Evolutionary conservation across 495 filamentous ascomycete species (phyloP).

Genomic region (Hypoxylon lienhwacheense): DNA sequence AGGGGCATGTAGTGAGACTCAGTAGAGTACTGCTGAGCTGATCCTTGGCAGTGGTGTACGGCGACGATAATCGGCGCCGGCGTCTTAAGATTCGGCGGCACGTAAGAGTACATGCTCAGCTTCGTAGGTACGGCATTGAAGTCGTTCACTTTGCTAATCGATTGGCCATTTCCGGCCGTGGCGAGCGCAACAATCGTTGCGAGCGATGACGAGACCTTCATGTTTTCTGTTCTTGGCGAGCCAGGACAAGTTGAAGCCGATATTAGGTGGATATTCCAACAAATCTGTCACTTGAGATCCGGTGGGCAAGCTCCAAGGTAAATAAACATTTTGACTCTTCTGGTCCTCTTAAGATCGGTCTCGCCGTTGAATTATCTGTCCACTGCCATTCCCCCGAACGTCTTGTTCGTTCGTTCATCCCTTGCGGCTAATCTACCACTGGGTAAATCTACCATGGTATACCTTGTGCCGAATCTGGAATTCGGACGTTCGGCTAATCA

Average conservation of each 20-base stretch:
- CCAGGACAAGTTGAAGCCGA: not conserved
- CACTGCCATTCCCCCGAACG: constrained; percentile 23
- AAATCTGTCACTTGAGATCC: constrained; percentile 1
- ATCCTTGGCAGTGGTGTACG: constrained; percentile 59
- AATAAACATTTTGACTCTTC: constrained; percentile 15
- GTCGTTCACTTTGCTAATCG: constrained; percentile 41
- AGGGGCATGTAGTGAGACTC: constrained; percentile 48
- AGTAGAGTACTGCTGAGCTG: constrained; percentile 52
- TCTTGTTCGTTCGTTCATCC: constrained; percentile 1
- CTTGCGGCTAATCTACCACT: constrained; percentile 24
- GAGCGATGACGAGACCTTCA: constrained; percentile 43
- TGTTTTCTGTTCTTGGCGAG: constrained; percentile 24
- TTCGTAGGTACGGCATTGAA: constrained; percentile 51
- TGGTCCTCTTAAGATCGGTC: not conserved
- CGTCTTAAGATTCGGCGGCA: constrained; percentile 53
- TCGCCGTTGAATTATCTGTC: constrained; percentile 5
- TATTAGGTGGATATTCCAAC: not conserved
- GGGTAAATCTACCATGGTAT: constrained; percentile 13
- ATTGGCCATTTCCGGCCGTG: constrained; percentile 38
- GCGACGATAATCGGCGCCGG: constrained; percentile 59
- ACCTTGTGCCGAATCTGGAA: constrained; percentile 17
- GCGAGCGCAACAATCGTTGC: constrained; percentile 41
- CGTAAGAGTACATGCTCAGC: constrained; percentile 58
- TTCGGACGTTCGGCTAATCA: constrained; percentile 27
- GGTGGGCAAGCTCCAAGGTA: constrained; percentile 15